phyloP scores from a whole-genome alignment of 805 yeast species.

The Yamadazyma akitaensis region DNA sequence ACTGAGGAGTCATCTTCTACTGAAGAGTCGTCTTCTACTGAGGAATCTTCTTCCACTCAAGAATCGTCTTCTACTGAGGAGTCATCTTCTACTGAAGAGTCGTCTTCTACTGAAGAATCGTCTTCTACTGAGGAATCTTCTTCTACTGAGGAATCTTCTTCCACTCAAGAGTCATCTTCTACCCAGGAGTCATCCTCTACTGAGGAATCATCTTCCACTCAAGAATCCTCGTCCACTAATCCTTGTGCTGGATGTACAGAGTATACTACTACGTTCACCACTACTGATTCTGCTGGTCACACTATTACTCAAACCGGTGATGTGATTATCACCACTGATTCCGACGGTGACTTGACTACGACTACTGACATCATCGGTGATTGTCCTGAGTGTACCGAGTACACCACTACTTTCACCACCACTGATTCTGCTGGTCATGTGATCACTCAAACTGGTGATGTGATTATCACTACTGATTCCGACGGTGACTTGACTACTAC shows the following conservation, averaged over 20 bases:
- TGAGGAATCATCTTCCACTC: slow-evolving; percentile 4
- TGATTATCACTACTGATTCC: too few species aligned
- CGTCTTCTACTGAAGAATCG: slow-evolving; percentile 1
- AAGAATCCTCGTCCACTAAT: slow-evolving; percentile 1
- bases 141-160: slow-evolving; percentile 4
- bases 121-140: neutral
- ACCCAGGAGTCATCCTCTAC: slow-evolving; percentile 4
- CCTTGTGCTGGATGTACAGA: slow-evolving; percentile 9
- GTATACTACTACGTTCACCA: slow-evolving; percentile 18
- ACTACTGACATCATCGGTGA: too few species aligned
- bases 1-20: slow-evolving; percentile 6
- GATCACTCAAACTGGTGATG: slow-evolving; percentile 15
- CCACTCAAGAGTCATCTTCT: slow-evolving; percentile 7
- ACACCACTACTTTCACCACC: slow-evolving; percentile 17
- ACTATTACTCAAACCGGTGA: slow-evolving; percentile 15
- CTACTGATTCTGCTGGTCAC: slow-evolving; percentile 14
- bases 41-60: slow-evolving; percentile 4
- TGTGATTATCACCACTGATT: too few species aligned
- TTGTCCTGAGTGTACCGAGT: slow-evolving; percentile 15
- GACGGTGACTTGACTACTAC: too few species aligned
- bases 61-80: slow-evolving; percentile 3
- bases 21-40: slow-evolving; percentile 7
- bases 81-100: slow-evolving; percentile 1
- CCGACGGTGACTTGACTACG: too few species aligned
- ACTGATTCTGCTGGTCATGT: slow-evolving; percentile 14